Percentiles rank a stretch among this genome's conserved stretches.
Evolutionary conservation across 768 basidiomycete species (phyloP).

Genomic region (Leccinum broughii): DNA sequence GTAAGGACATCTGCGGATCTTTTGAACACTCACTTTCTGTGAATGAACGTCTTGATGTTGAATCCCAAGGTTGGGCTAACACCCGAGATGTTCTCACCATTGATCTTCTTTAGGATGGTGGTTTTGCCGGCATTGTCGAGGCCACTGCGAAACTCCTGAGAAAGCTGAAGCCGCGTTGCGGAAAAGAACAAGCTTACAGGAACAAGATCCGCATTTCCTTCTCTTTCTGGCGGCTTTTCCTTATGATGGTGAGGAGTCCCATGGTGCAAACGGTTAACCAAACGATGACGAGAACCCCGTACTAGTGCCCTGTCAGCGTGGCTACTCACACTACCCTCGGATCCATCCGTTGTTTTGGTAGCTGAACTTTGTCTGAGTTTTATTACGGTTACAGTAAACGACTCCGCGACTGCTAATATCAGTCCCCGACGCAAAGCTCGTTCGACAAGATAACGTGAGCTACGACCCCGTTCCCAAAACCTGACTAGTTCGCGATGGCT

Average conservation of each 20-base stretch:
- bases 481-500: constrained; percentile 32
- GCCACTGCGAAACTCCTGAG: constrained; percentile 56
- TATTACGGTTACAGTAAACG: neutral
- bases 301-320: neutral
- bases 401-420: constrained; percentile 7
- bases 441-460: constrained; percentile 20
- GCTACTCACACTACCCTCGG: neutral
- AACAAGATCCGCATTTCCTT: constrained; percentile 96
- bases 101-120: constrained; percentile 94
- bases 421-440: constrained; percentile 11
- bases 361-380: neutral
- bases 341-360: neutral
- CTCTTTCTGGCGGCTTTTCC: constrained; percentile 94
- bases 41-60: constrained; percentile 96
- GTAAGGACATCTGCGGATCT: constrained; percentile 19
- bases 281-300: neutral
- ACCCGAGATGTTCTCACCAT: constrained; percentile 83
- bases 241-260: constrained; percentile 95
- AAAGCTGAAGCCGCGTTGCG: constrained; percentile 4
- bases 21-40: constrained; percentile 68
- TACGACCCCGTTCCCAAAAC: neutral
- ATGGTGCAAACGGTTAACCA: constrained; percentile 38
- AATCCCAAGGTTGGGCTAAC: constrained; percentile 96
- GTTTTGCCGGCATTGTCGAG: constrained; percentile 99
- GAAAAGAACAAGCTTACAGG: constrained; percentile 52